Evolutionary conservation across 805 yeast species (phyloP), one percentile per base, ranked within the genome.

Genomic region (Metschnikowia kofuensis): DNA sequence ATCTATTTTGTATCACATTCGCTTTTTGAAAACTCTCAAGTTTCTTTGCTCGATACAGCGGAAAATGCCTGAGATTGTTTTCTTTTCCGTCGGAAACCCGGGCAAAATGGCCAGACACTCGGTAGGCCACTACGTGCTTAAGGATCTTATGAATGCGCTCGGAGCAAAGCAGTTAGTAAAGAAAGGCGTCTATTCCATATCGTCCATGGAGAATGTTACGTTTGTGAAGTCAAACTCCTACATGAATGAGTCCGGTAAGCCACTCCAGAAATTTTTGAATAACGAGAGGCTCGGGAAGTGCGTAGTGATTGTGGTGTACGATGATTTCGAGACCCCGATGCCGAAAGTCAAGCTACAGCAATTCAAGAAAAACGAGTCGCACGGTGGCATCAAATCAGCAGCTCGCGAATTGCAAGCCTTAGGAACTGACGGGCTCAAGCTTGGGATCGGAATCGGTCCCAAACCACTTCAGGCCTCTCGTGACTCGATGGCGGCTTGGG

Each of bases 361-460:
- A n/a, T 56, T 66, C 44, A 69, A 66, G 57, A 64, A 63, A 40
- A 69, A 64, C 45, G 75, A 69, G 49, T 67, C 74, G 3, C 77
- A 72, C 52, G 70, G 70, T 45, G 77, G 77, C 6, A 53, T 72
- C 38, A 66, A 64, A 44, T 57, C 65, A 11, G 51, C 69, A 13
- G 42, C 44, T 8, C 41, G 49, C 2, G 59, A 45, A 28, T 32
- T 56, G 2, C 50, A 54, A 21, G 38, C 47, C 13, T 31, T 32
- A 16, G 49, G 48, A 15, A 15, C 52, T 0, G 44, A 44, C 1
- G 52, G 62, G 1, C 67, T 53, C 44, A 72, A 70, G 52, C 55
- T 72, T 15, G 76, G 74, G 0, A 53, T 72, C 4, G 76, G 74
- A 1, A 68, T 72, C 28, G 77, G 77, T 1, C 77, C 77, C 6